Evolutionary conservation across 352 stramenopile species (phyloP).

Genomic region (Phytophthora pinifolia): DNA sequence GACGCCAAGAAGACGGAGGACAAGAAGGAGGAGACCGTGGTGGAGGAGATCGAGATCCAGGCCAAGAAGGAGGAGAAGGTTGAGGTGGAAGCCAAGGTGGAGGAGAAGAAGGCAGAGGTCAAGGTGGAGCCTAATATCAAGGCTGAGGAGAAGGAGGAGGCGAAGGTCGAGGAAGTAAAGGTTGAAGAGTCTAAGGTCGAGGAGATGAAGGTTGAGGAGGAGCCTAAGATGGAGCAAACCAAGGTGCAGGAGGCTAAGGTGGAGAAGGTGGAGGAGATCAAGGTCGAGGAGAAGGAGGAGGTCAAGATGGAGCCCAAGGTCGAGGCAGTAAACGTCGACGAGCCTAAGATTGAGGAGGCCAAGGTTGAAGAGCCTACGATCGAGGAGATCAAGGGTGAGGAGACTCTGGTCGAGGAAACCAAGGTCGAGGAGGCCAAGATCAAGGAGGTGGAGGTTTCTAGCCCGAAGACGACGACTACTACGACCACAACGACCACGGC

Average conservation of each 20-base stretch:
- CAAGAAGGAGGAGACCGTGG: conserved; percentile 12
- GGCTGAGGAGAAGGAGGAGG: conserved; percentile 16
- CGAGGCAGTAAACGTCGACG: conserved; percentile 14
- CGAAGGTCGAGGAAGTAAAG: conserved; percentile 12
- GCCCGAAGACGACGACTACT: conserved; percentile 5
- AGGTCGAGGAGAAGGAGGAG: conserved; percentile 8
- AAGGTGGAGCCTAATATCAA: conserved; percentile 17
- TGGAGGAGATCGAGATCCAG: conserved; percentile 9
- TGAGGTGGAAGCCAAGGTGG: neutral
- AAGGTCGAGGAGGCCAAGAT: conserved; percentile 4
- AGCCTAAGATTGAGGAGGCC: conserved; percentile 4
- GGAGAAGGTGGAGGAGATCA: conserved; percentile 8
- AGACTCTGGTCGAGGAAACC: conserved; percentile 3
- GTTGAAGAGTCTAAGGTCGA: conserved; percentile 10
- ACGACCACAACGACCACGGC: conserved; percentile 22
- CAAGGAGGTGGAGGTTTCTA: conserved; percentile 13
- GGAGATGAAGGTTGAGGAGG: conserved; percentile 9
- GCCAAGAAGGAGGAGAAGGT: conserved; percentile 2
- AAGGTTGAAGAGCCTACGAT: conserved; percentile 1
- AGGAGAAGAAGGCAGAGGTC: conserved; percentile 9
- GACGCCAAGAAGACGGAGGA: conserved; percentile 18
- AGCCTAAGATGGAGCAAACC: conserved; percentile 7
- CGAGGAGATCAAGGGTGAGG: conserved; percentile 6
- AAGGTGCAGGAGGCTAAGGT: conserved; percentile 2
- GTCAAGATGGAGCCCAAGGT: neutral